phyloP scores from a whole-genome alignment of 2,329 filamentous ascomycete species.

The Colletotrichum limetticola region DNA sequence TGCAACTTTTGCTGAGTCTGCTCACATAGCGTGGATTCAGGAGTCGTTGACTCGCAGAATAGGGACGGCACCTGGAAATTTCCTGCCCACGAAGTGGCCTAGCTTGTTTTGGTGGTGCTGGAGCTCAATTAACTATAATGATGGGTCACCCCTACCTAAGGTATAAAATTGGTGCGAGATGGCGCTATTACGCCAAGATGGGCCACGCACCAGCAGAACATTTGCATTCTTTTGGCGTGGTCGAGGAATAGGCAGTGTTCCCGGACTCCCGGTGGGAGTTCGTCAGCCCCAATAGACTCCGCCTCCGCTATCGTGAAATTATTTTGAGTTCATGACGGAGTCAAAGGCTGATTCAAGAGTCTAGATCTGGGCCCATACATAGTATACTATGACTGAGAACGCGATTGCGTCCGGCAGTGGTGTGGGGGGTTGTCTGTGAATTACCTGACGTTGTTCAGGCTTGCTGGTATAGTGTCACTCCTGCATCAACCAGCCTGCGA shows the following conservation, averaged over 20 bases:
- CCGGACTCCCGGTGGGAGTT: background rate
- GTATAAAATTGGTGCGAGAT: background rate
- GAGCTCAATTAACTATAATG: background rate
- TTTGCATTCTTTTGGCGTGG: background rate
- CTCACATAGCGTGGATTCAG: background rate
- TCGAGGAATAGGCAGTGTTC: background rate
- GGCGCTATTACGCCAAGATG: background rate
- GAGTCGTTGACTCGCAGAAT: background rate
- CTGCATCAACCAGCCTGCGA: too few relatives aligned
- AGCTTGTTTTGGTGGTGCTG: constrained; percentile 1
- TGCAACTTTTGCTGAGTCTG: background rate
- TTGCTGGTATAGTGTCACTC: too few relatives aligned
- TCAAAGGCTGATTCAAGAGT: background rate
- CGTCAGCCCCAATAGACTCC: background rate
- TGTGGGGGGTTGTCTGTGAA: too few relatives aligned
- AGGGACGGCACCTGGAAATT: too few relatives aligned
- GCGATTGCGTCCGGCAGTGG: too few relatives aligned
- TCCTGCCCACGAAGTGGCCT: background rate
- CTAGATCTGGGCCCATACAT: background rate
- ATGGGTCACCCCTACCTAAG: constrained; percentile 11
- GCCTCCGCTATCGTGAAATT: background rate
- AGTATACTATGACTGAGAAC: too few relatives aligned
- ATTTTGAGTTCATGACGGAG: background rate
- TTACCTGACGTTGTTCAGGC: too few relatives aligned
- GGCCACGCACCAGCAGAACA: background rate